Conservation (phyloP, 1,284 basidiomycete genomes). For the Exobasidium rhododendri region DNA sequence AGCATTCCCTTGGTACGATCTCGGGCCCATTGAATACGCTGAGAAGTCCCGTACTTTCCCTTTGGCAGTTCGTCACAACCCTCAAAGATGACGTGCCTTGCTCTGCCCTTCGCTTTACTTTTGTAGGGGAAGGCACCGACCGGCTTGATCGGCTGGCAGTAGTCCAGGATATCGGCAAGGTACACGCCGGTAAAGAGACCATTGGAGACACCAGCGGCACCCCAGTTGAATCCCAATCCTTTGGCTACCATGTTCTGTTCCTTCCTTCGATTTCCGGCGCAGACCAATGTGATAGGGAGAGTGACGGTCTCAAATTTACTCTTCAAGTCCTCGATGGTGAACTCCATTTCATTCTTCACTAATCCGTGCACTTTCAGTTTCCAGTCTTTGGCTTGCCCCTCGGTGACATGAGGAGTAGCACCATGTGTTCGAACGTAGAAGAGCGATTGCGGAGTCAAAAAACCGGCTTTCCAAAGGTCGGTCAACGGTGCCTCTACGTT, state of each 20-base stretch:
- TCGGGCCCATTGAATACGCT: conserved; percentile 61
- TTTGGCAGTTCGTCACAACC: conserved; percentile 65
- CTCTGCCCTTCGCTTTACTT: conserved; percentile 50
- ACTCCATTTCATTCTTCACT: conserved; percentile 31
- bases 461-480: conserved; percentile 61
- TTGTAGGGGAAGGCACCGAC: conserved; percentile 44
- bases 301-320: conserved; percentile 62
- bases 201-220: conserved; percentile 60
- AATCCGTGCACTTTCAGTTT: conserved; percentile 60
- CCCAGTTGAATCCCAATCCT: conserved; percentile 63
- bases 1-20: conserved; percentile 63
- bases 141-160: conserved; percentile 58
- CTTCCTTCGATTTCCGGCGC: conserved; percentile 68
- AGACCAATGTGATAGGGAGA: conserved; percentile 66
- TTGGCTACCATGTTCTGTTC: conserved; percentile 69
- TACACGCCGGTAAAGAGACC: conserved; percentile 69
- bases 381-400: conserved; percentile 59
- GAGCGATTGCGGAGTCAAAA: conserved; percentile 66
- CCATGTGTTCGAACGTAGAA: conserved; percentile 70
- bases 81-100: conserved; percentile 66
- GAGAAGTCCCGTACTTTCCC: conserved; percentile 67
- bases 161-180: conserved; percentile 63
- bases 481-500: conserved; percentile 63
- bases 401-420: conserved; percentile 62
- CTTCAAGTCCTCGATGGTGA: conserved; percentile 56